Conservation (phyloP, 2,329 filamentous ascomycete species). For the Talaromyces sp. region DNA sequence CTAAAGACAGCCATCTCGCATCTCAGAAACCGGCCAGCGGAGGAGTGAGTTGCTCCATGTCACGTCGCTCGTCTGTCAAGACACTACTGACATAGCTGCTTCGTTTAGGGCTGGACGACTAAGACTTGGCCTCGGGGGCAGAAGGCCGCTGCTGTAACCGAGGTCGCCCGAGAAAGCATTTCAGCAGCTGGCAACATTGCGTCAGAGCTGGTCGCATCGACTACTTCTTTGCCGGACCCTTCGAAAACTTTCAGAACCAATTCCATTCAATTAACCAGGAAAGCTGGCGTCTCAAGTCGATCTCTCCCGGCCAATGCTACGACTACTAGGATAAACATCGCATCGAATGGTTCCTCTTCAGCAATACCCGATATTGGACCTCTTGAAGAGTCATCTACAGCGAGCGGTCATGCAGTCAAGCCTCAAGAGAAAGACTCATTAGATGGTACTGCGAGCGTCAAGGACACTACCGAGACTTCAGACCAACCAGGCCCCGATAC, state of each 20-base stretch:
- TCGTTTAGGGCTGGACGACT: constrained; percentile 37
- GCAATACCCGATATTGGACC: constrained; percentile 17
- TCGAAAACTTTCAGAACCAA: constrained; percentile 24
- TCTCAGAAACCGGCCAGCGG: constrained; percentile 21
- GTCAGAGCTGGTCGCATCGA: constrained; percentile 28
- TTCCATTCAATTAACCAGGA: constrained; percentile 39
- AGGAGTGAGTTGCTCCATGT: constrained; percentile 21
- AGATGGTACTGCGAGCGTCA: neutral
- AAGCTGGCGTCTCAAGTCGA: constrained; percentile 33
- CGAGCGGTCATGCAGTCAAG: constrained; percentile 14
- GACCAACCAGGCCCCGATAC: neutral
- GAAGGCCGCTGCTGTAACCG: constrained; percentile 43
- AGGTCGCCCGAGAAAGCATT: constrained; percentile 46
- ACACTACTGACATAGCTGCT: neutral
- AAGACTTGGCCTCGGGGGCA: constrained; percentile 40
- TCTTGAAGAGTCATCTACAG: constrained; percentile 9
- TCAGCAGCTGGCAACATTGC: constrained; percentile 35
- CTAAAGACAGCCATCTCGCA: constrained; percentile 18
- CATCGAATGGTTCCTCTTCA: constrained; percentile 33
- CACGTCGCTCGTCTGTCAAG: neutral
- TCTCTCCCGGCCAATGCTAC: constrained; percentile 41
- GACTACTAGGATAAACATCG: constrained; percentile 41
- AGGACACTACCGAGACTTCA: neutral
- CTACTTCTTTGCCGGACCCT: constrained; percentile 21
- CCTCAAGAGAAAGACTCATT: neutral